Percentiles rank a stretch among this genome's conserved stretches.
Evolutionary conservation across 106 monocot species (phyloP).

Genomic region (Allium fistulosum): DNA sequence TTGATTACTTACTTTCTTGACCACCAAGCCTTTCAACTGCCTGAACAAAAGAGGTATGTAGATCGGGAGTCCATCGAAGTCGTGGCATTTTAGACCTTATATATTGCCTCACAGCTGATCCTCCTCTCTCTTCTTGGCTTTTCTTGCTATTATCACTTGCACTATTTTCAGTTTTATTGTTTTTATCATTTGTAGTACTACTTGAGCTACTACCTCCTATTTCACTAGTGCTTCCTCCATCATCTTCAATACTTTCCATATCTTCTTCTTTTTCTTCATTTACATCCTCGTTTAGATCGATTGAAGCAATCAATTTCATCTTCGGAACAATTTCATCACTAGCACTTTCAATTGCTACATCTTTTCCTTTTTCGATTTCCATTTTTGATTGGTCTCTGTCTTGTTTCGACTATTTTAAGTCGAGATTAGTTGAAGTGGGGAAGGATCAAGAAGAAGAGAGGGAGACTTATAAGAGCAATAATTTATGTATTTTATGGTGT

Average conservation of each 20-base stretch:
- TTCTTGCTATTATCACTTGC: slow-evolving; percentile 15
- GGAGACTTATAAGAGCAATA: slow-evolving; percentile 8
- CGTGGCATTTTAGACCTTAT: slow-evolving; percentile 65
- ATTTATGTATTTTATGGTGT: neutral
- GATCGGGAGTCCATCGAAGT: slow-evolving; percentile 65
- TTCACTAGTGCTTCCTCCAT: slow-evolving; percentile 38
- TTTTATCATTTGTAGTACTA: slow-evolving; percentile 14
- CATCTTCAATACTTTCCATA: slow-evolving; percentile 24
- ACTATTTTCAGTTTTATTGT: neutral
- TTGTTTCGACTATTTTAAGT: slow-evolving; percentile 3
- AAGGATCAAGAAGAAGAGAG: slow-evolving; percentile 1
- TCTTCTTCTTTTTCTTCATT: slow-evolving; percentile 7
- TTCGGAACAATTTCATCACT: neutral
- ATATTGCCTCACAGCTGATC: slow-evolving; percentile 51
- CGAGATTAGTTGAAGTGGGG: slow-evolving; percentile 7
- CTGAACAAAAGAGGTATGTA: slow-evolving; percentile 55
- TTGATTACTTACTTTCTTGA: slow-evolving; percentile 48
- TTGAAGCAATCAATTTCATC: slow-evolving; percentile 5
- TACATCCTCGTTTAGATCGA: slow-evolving; percentile 60
- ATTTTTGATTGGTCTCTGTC: slow-evolving; percentile 9
- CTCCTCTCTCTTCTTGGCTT: slow-evolving; percentile 11
- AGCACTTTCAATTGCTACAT: slow-evolving; percentile 22
- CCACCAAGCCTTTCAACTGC: slow-evolving; percentile 73
- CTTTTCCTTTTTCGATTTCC: slow-evolving; percentile 32
- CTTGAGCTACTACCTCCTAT: neutral